A percentile compares a stretch with the other conserved stretches of the same genome.
Conservation (phyloP, 1,139 yeast genomes). For the Yamadazyma dendronema region DNA sequence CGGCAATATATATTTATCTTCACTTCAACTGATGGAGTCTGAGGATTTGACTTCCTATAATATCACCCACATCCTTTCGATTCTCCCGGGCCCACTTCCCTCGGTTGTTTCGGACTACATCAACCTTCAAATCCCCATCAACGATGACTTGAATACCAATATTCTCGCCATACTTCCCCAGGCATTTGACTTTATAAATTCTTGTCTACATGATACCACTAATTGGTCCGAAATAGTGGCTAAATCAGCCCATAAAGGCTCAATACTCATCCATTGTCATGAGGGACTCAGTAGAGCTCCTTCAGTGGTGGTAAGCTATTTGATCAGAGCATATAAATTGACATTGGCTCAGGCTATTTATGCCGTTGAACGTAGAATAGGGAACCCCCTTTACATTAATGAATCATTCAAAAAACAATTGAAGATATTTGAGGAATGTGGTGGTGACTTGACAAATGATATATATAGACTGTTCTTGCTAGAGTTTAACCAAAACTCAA, state of each 20-base stretch:
- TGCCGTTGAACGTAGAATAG: constrained; percentile 58
- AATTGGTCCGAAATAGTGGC: constrained; percentile 13
- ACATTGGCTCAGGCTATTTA: constrained; percentile 61
- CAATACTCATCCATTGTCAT: constrained; percentile 66
- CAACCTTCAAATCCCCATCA: constrained; percentile 63
- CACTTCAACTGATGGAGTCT: constrained; percentile 51
- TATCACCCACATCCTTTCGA: constrained; percentile 70
- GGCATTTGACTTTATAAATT: constrained; percentile 64
- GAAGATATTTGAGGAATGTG: constrained; percentile 48
- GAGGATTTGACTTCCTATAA: constrained; percentile 44
- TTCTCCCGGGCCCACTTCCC: constrained; percentile 61
- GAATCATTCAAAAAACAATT: constrained; percentile 74
- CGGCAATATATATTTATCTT: constrained; percentile 65
- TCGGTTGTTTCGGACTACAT: constrained; percentile 27
- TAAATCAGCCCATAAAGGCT: constrained; percentile 36
- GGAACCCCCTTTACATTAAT: constrained; percentile 56
- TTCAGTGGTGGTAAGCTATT: constrained; percentile 67
- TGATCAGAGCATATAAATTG: constrained; percentile 72
- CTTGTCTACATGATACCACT: constrained; percentile 44
- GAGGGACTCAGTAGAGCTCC: constrained; percentile 89
- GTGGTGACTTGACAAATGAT: constrained; percentile 22
- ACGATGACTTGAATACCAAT: constrained; percentile 65
- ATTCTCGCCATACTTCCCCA: constrained; percentile 60
- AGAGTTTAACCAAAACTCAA: constrained; percentile 24
- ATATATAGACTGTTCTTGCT: constrained; percentile 28